Evolutionary conservation across 768 basidiomycete genomes (phyloP).

Genomic region (Suillus variegatus): DNA sequence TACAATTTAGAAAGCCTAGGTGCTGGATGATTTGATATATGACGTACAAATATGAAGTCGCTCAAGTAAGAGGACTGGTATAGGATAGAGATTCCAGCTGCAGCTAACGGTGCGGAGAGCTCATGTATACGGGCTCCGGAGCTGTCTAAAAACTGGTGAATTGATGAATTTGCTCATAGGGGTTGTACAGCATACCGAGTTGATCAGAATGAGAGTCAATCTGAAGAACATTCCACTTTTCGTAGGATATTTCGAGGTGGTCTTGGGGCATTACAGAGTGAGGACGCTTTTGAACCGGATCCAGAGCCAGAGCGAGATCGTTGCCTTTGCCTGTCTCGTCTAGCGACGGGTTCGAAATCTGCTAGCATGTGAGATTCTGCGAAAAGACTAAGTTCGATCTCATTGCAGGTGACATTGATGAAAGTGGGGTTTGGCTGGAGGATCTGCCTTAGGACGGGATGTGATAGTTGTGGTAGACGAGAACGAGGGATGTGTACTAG

Average conservation of each 20-base stretch:
- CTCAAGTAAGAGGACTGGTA: slow-evolving; percentile 84
- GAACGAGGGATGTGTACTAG: slow-evolving; percentile 76
- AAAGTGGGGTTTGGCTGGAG: slow-evolving; percentile 67
- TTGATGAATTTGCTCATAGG: slow-evolving; percentile 9
- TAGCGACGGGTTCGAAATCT: slow-evolving; percentile 63
- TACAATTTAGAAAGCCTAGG: slow-evolving; percentile 5
- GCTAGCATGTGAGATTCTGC: slow-evolving; percentile 57
- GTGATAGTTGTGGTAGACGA: slow-evolving; percentile 58
- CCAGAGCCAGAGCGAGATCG: slow-evolving; percentile 44
- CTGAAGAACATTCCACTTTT: slow-evolving; percentile 78
- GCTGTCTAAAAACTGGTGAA: slow-evolving; percentile 44
- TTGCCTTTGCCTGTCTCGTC: slow-evolving; percentile 52
- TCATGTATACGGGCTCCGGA: slow-evolving; percentile 75
- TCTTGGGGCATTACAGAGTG: slow-evolving; percentile 33
- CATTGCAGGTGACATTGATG: slow-evolving; percentile 76
- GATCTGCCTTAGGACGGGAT: slow-evolving; percentile 67
- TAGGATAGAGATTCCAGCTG: slow-evolving; percentile 76
- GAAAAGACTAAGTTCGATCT: slow-evolving; percentile 77
- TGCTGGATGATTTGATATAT: background rate
- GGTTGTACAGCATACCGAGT: slow-evolving; percentile 45
- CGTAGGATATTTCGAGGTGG: slow-evolving; percentile 68
- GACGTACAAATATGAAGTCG: slow-evolving; percentile 77
- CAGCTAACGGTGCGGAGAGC: slow-evolving; percentile 73
- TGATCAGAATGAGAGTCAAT: slow-evolving; percentile 78
- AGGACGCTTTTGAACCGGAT: slow-evolving; percentile 26